phyloP scores from a whole-genome alignment of 352 stramenopile genomes.

The Plasmopara muralis region DNA sequence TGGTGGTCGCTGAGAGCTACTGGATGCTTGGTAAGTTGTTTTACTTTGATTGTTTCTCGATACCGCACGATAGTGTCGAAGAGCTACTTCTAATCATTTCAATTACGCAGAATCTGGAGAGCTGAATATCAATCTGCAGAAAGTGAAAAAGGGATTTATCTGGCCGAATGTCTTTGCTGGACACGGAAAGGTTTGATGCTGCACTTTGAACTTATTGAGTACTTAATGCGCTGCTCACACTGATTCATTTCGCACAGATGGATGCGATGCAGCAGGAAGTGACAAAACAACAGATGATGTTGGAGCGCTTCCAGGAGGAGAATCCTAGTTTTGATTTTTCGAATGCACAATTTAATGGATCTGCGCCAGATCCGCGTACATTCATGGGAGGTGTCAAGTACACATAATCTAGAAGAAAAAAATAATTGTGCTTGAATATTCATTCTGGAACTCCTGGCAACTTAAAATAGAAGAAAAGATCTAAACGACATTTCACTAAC shows the following conservation, averaged over 20 bases:
- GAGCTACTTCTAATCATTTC: too few species aligned
- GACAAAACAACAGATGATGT: conserved; percentile 95
- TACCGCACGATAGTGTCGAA: not conserved
- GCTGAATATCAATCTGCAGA: conserved; percentile 91
- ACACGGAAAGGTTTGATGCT: conserved; percentile 57
- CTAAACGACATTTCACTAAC: conserved; percentile 7
- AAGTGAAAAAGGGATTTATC: conserved; percentile 93
- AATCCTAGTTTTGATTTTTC: conserved; percentile 99
- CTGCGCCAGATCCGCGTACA: conserved; percentile 91
- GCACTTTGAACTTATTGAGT: not conserved
- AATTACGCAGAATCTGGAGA: conserved; percentile 63
- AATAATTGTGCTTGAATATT: not conserved
- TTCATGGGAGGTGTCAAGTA: conserved; percentile 97
- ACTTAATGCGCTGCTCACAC: not conserved
- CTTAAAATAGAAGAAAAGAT: not conserved
- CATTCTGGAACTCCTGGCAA: not conserved
- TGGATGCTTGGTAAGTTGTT: conserved; percentile 88
- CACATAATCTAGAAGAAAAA: conserved; percentile 27
- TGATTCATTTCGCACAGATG: conserved; percentile 33
- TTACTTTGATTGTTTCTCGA: not conserved
- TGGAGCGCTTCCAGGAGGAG: conserved; percentile 97
- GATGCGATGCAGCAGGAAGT: conserved; percentile 89
- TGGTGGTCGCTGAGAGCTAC: conserved; percentile 92
- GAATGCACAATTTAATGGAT: conserved; percentile 94
- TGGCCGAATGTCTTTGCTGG: conserved; percentile 89